phyloP scores from a whole-genome alignment of 2,329 filamentous ascomycete genomes.

The Fusarium sp. region DNA sequence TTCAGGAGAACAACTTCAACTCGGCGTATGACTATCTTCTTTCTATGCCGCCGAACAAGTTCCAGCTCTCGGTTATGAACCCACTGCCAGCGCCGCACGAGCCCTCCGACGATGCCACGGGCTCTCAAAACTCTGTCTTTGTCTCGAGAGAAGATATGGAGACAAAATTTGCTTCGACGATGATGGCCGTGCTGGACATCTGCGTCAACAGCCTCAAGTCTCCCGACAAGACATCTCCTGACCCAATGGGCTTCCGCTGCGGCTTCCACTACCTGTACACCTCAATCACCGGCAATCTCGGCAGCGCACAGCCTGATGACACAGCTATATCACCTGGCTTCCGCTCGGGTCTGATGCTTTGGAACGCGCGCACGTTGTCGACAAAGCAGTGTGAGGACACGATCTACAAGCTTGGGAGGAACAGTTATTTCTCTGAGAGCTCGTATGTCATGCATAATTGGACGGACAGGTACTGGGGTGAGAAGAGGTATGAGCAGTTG shows the following conservation, averaged over 20 bases:
- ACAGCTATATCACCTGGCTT: neutral
- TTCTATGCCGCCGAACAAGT: neutral
- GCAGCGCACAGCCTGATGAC: neutral
- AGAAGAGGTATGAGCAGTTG: neutral
- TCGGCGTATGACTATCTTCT: neutral
- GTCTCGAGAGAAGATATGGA: neutral
- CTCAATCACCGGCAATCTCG: neutral
- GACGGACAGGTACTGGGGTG: constrained; percentile 1
- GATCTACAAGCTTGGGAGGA: neutral
- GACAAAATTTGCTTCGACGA: neutral
- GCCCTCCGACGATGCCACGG: neutral
- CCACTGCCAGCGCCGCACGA: neutral
- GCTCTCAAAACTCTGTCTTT: constrained; percentile 6
- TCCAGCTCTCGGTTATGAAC: neutral
- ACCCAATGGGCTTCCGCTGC: neutral
- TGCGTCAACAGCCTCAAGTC: neutral
- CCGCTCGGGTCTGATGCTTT: neutral
- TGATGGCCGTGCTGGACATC: constrained; percentile 6
- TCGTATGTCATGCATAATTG: constrained; percentile 10
- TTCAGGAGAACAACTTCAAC: neutral
- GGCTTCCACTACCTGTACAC: constrained; percentile 5
- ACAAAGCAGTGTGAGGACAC: neutral
- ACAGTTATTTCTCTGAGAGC: constrained; percentile 14
- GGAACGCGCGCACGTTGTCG: neutral
- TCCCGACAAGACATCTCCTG: neutral